Conservation (phyloP, 2,329 filamentous ascomycete genomes). For the Fusarium oligoseptatum region DNA sequence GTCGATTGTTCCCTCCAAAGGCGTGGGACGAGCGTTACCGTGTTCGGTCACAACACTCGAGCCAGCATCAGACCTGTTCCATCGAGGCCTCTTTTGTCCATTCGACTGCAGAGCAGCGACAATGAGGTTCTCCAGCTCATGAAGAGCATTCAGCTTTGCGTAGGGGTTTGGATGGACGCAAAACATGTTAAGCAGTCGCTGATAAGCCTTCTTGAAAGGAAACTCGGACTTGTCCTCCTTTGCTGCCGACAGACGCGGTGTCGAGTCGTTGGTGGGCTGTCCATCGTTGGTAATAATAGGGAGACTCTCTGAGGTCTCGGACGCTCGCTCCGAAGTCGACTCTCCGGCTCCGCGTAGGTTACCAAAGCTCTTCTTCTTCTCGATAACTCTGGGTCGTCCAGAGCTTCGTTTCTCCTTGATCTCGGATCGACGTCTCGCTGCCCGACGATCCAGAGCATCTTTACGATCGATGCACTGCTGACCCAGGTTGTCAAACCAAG, state of each 20-base stretch:
- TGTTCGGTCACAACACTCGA: conserved; percentile 53
- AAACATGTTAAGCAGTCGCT: conserved; percentile 85
- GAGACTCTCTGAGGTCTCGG: conserved; percentile 55
- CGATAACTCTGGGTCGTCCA: conserved; percentile 65
- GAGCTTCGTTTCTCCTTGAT: conserved; percentile 61
- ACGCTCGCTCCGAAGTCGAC: conserved; percentile 49
- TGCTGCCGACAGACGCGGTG: conserved; percentile 35
- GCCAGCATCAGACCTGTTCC: conserved; percentile 54
- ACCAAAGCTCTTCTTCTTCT: conserved; percentile 77
- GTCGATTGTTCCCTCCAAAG: conserved; percentile 76
- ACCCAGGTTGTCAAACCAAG: conserved; percentile 81
- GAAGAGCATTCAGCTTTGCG: conserved; percentile 84
- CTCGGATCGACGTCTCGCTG: conserved; percentile 52
- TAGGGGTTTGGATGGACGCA: conserved; percentile 90
- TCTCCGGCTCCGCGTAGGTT: conserved; percentile 70
- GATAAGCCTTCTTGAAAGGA: conserved; percentile 84
- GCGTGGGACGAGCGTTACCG: conserved; percentile 55
- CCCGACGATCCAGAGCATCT: conserved; percentile 65
- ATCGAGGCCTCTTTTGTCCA: conserved; percentile 51
- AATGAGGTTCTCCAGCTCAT: conserved; percentile 86
- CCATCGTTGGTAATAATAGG: conserved; percentile 58
- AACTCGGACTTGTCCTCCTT: conserved; percentile 67
- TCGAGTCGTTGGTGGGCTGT: conserved; percentile 48
- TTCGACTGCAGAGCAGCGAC: conserved; percentile 72
- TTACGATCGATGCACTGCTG: conserved; percentile 75